These are phyloP conservation scores for Guillardia theta DNA, from an alignment of 78 protist species.

Conservation along the genomic window DNA sequence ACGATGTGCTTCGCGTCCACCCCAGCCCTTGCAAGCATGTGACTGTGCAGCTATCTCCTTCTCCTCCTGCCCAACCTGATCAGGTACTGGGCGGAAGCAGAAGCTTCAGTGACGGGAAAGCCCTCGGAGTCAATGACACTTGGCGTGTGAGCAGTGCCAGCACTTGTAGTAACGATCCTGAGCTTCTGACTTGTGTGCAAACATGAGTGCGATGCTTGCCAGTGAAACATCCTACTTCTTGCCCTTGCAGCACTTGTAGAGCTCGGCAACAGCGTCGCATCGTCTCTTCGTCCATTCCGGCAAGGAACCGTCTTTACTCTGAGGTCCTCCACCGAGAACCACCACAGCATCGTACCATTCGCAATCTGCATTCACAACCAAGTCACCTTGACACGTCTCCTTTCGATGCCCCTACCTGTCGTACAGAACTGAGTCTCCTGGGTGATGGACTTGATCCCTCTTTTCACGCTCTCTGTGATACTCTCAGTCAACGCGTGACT, in stretches of 20 bases:
- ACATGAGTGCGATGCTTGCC: no score
- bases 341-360: background rate
- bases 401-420: no score
- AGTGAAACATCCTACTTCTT: background rate
- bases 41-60: no score
- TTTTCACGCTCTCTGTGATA: no score
- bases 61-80: background rate
- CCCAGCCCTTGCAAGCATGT: no score
- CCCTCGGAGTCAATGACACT: background rate
- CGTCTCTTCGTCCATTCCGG: background rate
- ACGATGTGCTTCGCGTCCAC: background rate
- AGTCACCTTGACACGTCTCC: no score
- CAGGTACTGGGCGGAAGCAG: background rate
- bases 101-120: background rate
- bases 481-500: no score
- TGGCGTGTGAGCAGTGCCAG: background rate
- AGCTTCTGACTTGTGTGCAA: no score
- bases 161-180: background rate
- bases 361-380: no score
- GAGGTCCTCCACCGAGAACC: background rate
- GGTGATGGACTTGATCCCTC: no score
- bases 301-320: background rate
- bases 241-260: background rate
- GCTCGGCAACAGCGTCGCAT: background rate
- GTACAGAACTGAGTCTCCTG: no score